These are phyloP conservation scores for Cokeromyces recurvatus DNA, from an alignment of 371 early-diverging fungal species.

Conservation along the genomic window DNA sequence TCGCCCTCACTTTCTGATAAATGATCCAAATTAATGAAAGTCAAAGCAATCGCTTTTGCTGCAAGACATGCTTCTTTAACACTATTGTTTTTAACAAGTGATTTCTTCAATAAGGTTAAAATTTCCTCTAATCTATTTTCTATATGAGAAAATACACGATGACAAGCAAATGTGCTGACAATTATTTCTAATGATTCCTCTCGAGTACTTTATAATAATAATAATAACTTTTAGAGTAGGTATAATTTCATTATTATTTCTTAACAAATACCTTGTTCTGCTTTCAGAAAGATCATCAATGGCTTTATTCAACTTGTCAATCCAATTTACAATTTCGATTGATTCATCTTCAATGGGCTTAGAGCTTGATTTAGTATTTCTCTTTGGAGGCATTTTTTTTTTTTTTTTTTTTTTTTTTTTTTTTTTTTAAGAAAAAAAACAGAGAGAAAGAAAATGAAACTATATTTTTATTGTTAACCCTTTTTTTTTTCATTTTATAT, in stretches of 20 bases:
- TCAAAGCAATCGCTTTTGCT: constrained; percentile 53
- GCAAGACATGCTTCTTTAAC: constrained; percentile 58
- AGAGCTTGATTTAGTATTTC: background rate
- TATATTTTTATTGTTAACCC: no score
- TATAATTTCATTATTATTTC: background rate
- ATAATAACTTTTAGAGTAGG: background rate
- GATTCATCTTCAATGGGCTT: background rate
- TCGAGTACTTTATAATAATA: constrained; percentile 18
- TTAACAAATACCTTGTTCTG: constrained; percentile 25
- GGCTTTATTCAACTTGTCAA: constrained; percentile 26
- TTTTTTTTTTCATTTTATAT: no score
- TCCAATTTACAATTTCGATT: constrained; percentile 18
- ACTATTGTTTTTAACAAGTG: constrained; percentile 48
- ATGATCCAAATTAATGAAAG: constrained; percentile 67
- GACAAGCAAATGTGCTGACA: constrained; percentile 17
- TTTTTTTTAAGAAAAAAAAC: no score
- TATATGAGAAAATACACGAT: constrained; percentile 28
- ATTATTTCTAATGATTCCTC: constrained; percentile 29
- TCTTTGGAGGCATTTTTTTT: background rate
- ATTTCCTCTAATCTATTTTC: constrained; percentile 32
- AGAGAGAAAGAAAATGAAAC: no score
- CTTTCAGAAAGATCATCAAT: constrained; percentile 34
- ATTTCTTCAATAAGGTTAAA: constrained; percentile 54
- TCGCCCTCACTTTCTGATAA: constrained; percentile 46
- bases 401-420: no score